Percentiles rank a stretch among this genome's conserved stretches.
phyloP scores from a whole-genome alignment of 2,329 filamentous ascomycete species.

The Fusarium sambucinum region DNA sequence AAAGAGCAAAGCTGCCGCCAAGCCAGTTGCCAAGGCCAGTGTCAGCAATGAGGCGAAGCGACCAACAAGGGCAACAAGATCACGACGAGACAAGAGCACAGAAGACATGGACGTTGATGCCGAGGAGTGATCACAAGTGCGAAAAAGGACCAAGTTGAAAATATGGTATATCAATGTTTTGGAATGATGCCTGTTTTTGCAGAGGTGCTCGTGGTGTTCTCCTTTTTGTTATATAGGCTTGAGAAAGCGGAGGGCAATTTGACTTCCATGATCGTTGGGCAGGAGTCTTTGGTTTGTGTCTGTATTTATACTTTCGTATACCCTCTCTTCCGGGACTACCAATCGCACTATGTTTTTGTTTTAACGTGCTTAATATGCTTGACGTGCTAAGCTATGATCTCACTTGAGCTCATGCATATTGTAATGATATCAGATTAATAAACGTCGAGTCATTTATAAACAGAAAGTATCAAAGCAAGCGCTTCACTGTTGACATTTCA shows the following conservation, averaged over 20 bases:
- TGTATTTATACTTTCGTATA: constrained; percentile 45
- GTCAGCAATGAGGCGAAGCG: constrained; percentile 39
- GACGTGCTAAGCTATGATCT: background rate
- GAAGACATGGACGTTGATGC: constrained; percentile 55
- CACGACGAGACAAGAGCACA: constrained; percentile 47
- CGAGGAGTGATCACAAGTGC: constrained; percentile 42
- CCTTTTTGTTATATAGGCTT: constrained; percentile 36
- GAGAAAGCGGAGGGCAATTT: constrained; percentile 22
- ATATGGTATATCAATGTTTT: constrained; percentile 26
- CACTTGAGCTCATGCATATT: background rate
- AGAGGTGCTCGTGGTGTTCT: constrained; percentile 26
- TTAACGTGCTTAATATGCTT: constrained; percentile 2
- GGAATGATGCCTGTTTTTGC: constrained; percentile 25
- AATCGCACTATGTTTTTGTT: constrained; percentile 16
- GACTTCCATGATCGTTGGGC: constrained; percentile 31
- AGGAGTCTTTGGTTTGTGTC: constrained; percentile 44
- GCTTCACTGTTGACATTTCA: constrained; percentile 31
- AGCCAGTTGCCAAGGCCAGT: constrained; percentile 45
- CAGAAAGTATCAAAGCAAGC: constrained; percentile 15
- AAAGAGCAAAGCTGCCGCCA: constrained; percentile 43
- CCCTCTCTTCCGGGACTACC: constrained; percentile 36
- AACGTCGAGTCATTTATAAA: background rate
- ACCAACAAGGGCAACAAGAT: constrained; percentile 44
- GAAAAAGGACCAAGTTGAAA: constrained; percentile 17
- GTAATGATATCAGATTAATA: background rate